Conservation (phyloP, 1,284 basidiomycete species). For the Inonotus hispidus region DNA sequence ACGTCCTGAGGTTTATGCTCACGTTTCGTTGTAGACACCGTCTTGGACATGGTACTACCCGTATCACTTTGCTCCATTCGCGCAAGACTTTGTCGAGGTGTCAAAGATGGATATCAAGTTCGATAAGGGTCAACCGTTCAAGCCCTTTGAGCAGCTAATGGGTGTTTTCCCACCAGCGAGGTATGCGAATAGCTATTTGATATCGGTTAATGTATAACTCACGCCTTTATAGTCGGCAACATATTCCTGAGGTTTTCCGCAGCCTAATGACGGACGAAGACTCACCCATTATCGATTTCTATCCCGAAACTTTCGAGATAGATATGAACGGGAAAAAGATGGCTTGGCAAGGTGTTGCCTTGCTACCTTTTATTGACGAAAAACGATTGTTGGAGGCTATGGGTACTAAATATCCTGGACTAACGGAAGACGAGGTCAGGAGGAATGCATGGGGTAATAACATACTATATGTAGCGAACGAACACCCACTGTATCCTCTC, state of each 20-base stretch:
- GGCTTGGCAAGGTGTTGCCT: constrained; percentile 98
- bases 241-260: constrained; percentile 87
- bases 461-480: constrained; percentile 81
- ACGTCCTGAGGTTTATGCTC: not conserved
- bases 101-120: constrained; percentile 78
- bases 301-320: constrained; percentile 88
- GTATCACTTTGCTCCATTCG: constrained; percentile 98
- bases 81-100: constrained; percentile 87
- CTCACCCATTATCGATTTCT: constrained; percentile 96
- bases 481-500: constrained; percentile 80
- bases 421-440: constrained; percentile 78
- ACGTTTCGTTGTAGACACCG: constrained; percentile 56
- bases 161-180: constrained; percentile 95
- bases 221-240: constrained; percentile 56
- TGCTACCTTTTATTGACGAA: constrained; percentile 95
- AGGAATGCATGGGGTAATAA: constrained; percentile 87
- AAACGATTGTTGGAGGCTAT: constrained; percentile 81
- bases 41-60: constrained; percentile 99
- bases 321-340: constrained; percentile 99
- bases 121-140: constrained; percentile 82
- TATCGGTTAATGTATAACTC: constrained; percentile 6
- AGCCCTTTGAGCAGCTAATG: constrained; percentile 97
- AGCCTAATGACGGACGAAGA: constrained; percentile 82
- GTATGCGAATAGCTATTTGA: constrained; percentile 34
- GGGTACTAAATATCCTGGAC: constrained; percentile 62